These are phyloP conservation scores for Ambrosia trifida DNA, from an alignment of 129 eudicot genomes.

Conservation along the genomic window DNA sequence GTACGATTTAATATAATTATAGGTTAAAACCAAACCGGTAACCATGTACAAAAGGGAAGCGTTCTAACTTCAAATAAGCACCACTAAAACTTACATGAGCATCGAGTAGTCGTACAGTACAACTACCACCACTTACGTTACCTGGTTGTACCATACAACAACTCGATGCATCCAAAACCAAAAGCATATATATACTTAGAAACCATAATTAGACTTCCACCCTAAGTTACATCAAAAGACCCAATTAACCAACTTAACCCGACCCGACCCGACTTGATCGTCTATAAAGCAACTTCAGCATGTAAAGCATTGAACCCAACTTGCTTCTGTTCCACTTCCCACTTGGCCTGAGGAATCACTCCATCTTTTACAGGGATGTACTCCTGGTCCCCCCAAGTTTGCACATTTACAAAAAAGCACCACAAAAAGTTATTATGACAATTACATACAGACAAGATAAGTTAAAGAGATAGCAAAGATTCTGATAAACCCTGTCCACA, in stretches of 20 bases:
- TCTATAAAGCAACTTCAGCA: slow-evolving; percentile 47
- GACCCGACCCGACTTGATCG: not conserved
- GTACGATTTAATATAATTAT: not conserved
- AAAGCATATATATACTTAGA: slow-evolving; percentile 13
- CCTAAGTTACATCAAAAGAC: not conserved
- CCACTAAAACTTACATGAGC: not conserved
- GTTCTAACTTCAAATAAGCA: slow-evolving; percentile 17
- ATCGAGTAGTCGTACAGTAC: slow-evolving; percentile 36
- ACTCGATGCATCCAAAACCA: slow-evolving; percentile 28
- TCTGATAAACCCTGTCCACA: slow-evolving; percentile 24
- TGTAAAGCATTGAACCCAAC: slow-evolving; percentile 56
- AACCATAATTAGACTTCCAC: slow-evolving; percentile 4
- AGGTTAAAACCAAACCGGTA: not conserved
- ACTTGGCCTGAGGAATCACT: slow-evolving; percentile 51
- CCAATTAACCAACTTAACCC: not conserved
- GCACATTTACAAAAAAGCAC: slow-evolving; percentile 21
- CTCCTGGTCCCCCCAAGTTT: slow-evolving; percentile 57
- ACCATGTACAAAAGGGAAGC: slow-evolving; percentile 15
- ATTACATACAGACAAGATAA: slow-evolving; percentile 26
- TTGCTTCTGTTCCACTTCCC: slow-evolving; percentile 60
- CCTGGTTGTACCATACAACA: slow-evolving; percentile 35
- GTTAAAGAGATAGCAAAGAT: slow-evolving; percentile 17
- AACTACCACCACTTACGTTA: slow-evolving; percentile 36
- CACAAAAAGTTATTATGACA: slow-evolving; percentile 24
- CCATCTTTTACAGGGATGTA: slow-evolving; percentile 67